Base-by-base conservation (phyloP, 305 asterid genomes). In the Fraxinus xanthoxyloides region DNA sequence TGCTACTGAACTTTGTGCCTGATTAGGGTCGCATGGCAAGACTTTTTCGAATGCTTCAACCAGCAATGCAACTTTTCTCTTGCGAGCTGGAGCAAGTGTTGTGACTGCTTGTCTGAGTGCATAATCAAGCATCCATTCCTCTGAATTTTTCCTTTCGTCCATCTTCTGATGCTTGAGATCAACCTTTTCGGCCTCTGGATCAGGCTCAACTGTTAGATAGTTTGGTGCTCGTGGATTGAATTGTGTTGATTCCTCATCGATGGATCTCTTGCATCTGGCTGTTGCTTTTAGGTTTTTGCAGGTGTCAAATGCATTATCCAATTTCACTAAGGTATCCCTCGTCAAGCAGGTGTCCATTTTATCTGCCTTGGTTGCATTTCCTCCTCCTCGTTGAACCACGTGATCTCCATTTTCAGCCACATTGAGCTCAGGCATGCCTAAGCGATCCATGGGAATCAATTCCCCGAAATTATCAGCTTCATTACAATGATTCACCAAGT, bases 1-100 rank as follows among this genome's bases (percentile, higher is more conserved):
- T 12, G 76, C 81, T 26, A 80, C 83, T 31, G 93, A 79, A 17
- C 74, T 48, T 46, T 83, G 88, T 79, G 88, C 86, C 79, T 35
- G 75, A 7, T 85, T 88, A 77, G 87, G 35, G 61, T 93, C 91
- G 3, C 54, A 84, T 23, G 98, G 99, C 82, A 83, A 79, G 28
- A 95, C 97, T 38, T 90, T 93, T 80, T 95, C 98, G 30, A 95
- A 94, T 31, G 98, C 99, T 89, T 92, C 97, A 63, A 95, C 98
- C 5, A 95, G 92, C 78, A 94, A 81, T 0, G 92, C 89, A 13
- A 94, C 99, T 85, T 92, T 95, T 77, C 88, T 94, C 88, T 92
- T 93, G 17, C 97, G 93, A 23, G 91, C 95, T 28, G 92, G 90
- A 54, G 90, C 93, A 4, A 95, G 97, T 56, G 90, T 95, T 4